Conservation (phyloP, 2,329 filamentous ascomycete genomes). For the Hysterium pulicare region DNA sequence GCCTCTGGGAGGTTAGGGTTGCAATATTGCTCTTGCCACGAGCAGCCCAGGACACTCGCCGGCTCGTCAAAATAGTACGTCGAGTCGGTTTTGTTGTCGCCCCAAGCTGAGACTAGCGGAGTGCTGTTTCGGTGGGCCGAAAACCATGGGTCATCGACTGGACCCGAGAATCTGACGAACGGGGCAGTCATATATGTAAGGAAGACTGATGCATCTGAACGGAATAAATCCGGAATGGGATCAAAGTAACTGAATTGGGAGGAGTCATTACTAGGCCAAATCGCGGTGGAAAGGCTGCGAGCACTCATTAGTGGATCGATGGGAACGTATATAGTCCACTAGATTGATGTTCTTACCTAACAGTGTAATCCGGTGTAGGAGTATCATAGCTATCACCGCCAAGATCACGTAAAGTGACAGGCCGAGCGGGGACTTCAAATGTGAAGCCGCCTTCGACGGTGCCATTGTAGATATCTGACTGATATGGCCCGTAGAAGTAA, state of each 20-base stretch:
- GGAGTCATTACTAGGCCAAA: not conserved
- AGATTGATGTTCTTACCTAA: not conserved
- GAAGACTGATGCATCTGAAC: not conserved
- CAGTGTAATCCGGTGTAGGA: not conserved
- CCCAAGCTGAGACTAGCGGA: not conserved
- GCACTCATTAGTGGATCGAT: not conserved
- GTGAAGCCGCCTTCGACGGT: not conserved
- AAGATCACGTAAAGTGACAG: not conserved
- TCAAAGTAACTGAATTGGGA: not conserved
- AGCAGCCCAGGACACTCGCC: conserved; percentile 8
- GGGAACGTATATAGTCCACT: not conserved
- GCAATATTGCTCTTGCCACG: conserved; percentile 8
- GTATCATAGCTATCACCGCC: not conserved
- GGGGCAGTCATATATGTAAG: conserved; percentile 2
- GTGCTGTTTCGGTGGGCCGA: not conserved
- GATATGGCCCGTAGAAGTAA: no score
- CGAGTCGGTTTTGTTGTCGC: not conserved
- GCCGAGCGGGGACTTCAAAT: not conserved
- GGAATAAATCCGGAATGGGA: not conserved
- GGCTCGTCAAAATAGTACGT: conserved; percentile 6
- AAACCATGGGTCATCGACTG: conserved; percentile 11
- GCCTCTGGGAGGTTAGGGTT: conserved; percentile 3
- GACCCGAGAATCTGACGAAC: not conserved
- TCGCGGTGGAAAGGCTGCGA: not conserved
- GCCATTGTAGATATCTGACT: not conserved